phyloP scores from a whole-genome alignment of 768 basidiomycete genomes.

The Lactarius hengduanensis region DNA sequence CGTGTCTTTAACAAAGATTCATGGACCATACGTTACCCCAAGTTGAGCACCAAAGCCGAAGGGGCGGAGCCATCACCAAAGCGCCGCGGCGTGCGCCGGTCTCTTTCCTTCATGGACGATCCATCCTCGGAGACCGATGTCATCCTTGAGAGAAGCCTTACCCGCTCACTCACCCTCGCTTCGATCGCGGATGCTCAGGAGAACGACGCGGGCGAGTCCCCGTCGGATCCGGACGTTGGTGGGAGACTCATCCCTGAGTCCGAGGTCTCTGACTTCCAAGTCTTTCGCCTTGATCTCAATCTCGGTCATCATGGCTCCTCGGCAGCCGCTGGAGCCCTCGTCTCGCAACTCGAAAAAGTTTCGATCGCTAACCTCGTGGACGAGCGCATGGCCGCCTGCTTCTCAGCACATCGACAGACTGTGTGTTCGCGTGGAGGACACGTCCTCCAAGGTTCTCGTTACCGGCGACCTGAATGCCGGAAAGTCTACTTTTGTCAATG shows the following conservation, averaged over 20 bases:
- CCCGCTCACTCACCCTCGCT: constrained; percentile 59
- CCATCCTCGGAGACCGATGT: constrained; percentile 67
- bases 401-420: constrained; percentile 82
- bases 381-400: constrained; percentile 73
- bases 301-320: constrained; percentile 72
- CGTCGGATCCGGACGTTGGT: constrained; percentile 30
- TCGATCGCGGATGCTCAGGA: constrained; percentile 46
- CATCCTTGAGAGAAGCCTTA: constrained; percentile 49
- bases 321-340: constrained; percentile 65
- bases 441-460: constrained; percentile 92
- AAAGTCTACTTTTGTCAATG: constrained; percentile 98
- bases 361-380: constrained; percentile 92
- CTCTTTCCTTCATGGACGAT: constrained; percentile 84
- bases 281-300: constrained; percentile 90
- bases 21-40: constrained; percentile 90
- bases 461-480: constrained; percentile 98
- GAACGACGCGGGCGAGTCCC: constrained; percentile 39
- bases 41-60: constrained; percentile 50
- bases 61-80: constrained; percentile 34
- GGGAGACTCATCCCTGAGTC: constrained; percentile 41
- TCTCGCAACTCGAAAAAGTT: constrained; percentile 87
- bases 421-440: constrained; percentile 83
- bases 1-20: constrained; percentile 78
- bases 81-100: constrained; percentile 53
- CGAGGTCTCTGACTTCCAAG: constrained; percentile 66